These are phyloP conservation scores for Rhizomucor miehei DNA, from an alignment of 371 early-diverging fungal species.

Conservation along the genomic window DNA sequence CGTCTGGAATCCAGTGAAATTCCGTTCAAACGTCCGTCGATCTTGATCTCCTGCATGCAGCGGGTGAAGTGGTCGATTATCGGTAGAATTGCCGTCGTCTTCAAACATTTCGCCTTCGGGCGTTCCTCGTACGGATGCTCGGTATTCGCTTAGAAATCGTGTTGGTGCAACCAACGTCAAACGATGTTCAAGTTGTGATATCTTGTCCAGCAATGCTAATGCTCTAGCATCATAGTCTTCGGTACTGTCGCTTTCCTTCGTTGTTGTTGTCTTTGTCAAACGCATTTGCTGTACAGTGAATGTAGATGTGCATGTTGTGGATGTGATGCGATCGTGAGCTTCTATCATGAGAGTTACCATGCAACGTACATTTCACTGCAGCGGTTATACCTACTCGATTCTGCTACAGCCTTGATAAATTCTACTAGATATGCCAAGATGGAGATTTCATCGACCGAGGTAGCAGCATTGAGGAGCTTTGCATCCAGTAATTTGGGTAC, in stretches of 20 bases:
- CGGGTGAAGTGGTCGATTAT: slow-evolving; percentile 29
- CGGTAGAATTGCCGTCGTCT: slow-evolving; percentile 2
- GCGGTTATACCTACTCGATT: too few species aligned
- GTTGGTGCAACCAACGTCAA: slow-evolving; percentile 33
- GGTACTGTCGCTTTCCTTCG: slow-evolving; percentile 3
- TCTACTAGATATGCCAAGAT: slow-evolving; percentile 19
- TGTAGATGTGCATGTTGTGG: slow-evolving; percentile 20
- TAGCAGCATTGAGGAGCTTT: slow-evolving; percentile 8
- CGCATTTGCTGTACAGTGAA: slow-evolving; percentile 32
- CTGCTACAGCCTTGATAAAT: slow-evolving; percentile 12
- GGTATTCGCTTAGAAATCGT: slow-evolving; percentile 18
- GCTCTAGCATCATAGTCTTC: slow-evolving; percentile 29
- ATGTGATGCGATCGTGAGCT: too few species aligned
- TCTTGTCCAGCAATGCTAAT: slow-evolving; percentile 24
- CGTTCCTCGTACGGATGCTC: slow-evolving; percentile 5
- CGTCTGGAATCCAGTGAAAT: slow-evolving; percentile 31
- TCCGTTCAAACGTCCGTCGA: slow-evolving; percentile 26
- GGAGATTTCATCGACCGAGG: slow-evolving; percentile 17
- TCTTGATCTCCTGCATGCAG: slow-evolving; percentile 42
- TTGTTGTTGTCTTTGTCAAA: slow-evolving; percentile 34
- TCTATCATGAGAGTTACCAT: too few species aligned
- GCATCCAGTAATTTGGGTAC: slow-evolving; percentile 24
- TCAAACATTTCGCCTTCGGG: slow-evolving; percentile 9
- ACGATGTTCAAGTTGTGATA: slow-evolving; percentile 29
- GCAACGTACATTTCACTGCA: too few species aligned